These are phyloP conservation scores for Saccharomyces kudriavzevii DNA, from an alignment of 805 yeast genomes.

Conservation along the genomic window DNA sequence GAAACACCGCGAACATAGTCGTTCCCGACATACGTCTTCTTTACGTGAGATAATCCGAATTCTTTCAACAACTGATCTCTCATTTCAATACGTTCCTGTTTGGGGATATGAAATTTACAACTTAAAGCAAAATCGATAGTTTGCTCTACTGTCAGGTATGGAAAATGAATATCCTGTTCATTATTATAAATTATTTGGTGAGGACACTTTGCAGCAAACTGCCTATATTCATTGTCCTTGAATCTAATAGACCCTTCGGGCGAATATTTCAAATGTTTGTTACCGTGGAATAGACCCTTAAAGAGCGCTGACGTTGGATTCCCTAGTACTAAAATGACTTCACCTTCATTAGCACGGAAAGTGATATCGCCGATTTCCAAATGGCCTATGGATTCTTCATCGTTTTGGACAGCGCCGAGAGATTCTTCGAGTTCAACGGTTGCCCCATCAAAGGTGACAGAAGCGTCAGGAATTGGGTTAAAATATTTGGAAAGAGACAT, in stretches of 20 bases:
- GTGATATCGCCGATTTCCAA: neutral
- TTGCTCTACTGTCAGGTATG: slow-evolving; percentile 44
- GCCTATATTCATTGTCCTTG: slow-evolving; percentile 5
- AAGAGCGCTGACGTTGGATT: slow-evolving; percentile 8
- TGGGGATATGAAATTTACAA: slow-evolving; percentile 27
- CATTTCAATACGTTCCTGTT: slow-evolving; percentile 13
- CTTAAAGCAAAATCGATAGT: slow-evolving; percentile 45
- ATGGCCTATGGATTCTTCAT: neutral
- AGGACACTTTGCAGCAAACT: slow-evolving; percentile 5
- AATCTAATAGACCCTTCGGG: slow-evolving; percentile 6
- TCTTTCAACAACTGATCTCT: slow-evolving; percentile 22
- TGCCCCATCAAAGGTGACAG: slow-evolving; percentile 20
- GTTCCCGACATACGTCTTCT: slow-evolving; percentile 49
- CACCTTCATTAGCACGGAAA: slow-evolving; percentile 8
- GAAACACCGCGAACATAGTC: slow-evolving; percentile 53
- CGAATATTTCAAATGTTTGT: slow-evolving; percentile 3
- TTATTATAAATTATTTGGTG: slow-evolving; percentile 31
- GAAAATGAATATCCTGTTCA: slow-evolving; percentile 46
- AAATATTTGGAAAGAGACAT: slow-evolving; percentile 23
- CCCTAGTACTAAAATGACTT: slow-evolving; percentile 10
- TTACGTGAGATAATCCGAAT: slow-evolving; percentile 40
- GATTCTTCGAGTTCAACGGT: slow-evolving; percentile 9
- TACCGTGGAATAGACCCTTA: slow-evolving; percentile 4
- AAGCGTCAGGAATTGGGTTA: slow-evolving; percentile 20
- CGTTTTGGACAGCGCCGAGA: slow-evolving; percentile 1